phyloP scores from a whole-genome alignment of 1,139 yeast species.

The Kodamaea fungicola region DNA sequence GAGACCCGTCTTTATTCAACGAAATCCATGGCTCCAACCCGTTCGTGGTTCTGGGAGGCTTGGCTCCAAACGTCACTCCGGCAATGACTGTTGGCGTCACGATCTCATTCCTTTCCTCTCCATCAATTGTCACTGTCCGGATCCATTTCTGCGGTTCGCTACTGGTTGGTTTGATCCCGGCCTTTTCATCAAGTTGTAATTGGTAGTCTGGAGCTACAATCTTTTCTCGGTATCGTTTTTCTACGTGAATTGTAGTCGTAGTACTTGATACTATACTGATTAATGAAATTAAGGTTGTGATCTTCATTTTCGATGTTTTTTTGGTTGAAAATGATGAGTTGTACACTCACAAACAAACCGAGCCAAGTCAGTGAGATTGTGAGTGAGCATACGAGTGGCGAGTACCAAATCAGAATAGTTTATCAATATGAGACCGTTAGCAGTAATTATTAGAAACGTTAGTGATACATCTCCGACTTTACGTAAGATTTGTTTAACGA shows the following conservation, averaged over 20 bases:
- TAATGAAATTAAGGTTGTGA: neutral
- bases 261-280: constrained; percentile 1
- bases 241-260: constrained; percentile 8
- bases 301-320: neutral
- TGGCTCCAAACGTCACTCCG: constrained; percentile 75
- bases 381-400: too few relatives aligned
- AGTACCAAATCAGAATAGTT: too few relatives aligned
- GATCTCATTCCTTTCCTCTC: constrained; percentile 48
- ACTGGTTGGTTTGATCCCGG: constrained; percentile 10
- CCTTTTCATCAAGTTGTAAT: constrained; percentile 23
- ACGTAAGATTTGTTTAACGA: too few relatives aligned
- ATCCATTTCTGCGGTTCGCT: constrained; percentile 53
- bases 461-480: too few relatives aligned
- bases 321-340: too few relatives aligned
- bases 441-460: too few relatives aligned
- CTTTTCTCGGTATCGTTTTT: constrained; percentile 35
- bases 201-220: constrained; percentile 41
- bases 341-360: neutral
- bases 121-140: constrained; percentile 53
- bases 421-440: too few relatives aligned
- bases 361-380: neutral
- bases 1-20: constrained; percentile 72
- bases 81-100: constrained; percentile 80
- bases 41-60: constrained; percentile 63
- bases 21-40: constrained; percentile 82